Evolutionary conservation across 2,329 filamentous ascomycete species (phyloP), one percentile per base, ranked within the genome.

Genomic region (Apiospora koreana): DNA sequence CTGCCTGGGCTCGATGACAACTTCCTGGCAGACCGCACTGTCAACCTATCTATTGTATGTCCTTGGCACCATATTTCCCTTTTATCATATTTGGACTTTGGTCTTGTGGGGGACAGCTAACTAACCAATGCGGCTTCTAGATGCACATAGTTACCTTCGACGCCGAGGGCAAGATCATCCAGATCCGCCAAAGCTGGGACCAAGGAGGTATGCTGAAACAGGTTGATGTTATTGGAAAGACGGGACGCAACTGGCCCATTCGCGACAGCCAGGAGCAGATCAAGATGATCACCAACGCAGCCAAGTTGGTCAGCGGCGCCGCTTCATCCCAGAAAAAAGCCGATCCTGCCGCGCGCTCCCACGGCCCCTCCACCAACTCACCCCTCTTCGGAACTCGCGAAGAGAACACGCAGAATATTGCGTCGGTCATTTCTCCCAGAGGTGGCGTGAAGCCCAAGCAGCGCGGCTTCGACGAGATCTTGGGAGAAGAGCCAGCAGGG

Each of bases 201-300:
- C 96, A 99, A 82, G 95, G 91, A 72, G 92, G 94, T 69, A 88
- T 99, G 50, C 88, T 99, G 75, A 98, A 96, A 84, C 92, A 97
- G 81, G 88, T 98, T 73, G 95, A 98, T 73, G 91, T 98, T 70
- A 98, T 99, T 81, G 95, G 96, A 77, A 92, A 91, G 79, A 92
- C 92, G 69, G 94, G 93, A 70, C 93, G 92, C 80, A 97, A 96
- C 83, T 99, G 96, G 96, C 96, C 96, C 69, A 97, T 99, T 79
- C 90, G 91, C 75, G 94, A 97, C 79, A 93, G 92, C 79, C 89
- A 89, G 76, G 94, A 97, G 69, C 95, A 98, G 83, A 87, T 92
- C 75, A 91, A 90, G 76, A 84, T 97, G 77, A 93, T 97, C 76
- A 85, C 88, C 73, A 86, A 84, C 67, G 91, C 86, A 73, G 83